These are phyloP conservation scores for Triticum timopheevii DNA, from an alignment of 176 grass and related monocot species.

Conservation along the genomic window DNA sequence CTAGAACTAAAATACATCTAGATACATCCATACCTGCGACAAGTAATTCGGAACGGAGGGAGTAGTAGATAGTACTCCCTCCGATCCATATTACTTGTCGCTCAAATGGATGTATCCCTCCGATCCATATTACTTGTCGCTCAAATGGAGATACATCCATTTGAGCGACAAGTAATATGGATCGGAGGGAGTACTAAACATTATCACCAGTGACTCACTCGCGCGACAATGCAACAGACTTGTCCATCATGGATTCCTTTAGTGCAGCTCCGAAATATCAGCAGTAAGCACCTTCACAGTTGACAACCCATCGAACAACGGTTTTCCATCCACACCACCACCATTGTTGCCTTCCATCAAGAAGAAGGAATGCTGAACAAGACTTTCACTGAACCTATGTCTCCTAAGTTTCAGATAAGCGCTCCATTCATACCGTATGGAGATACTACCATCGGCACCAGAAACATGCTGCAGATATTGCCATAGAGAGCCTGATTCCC, in stretches of 20 bases:
- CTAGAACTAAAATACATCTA: too few species aligned
- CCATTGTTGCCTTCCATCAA: background rate
- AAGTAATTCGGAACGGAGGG: too few species aligned
- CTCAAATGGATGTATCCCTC: too few species aligned
- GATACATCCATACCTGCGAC: too few species aligned
- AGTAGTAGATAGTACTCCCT: too few species aligned
- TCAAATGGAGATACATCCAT: too few species aligned
- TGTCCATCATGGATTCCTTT: background rate
- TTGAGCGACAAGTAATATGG: too few species aligned
- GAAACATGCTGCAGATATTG: background rate
- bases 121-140: too few species aligned
- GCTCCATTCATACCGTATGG: background rate
- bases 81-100: too few species aligned
- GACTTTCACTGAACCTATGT: background rate
- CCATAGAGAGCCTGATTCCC: background rate
- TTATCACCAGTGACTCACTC: background rate
- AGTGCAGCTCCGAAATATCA: background rate
- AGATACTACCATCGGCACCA: background rate
- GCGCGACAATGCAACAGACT: background rate
- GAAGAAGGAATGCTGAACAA: background rate
- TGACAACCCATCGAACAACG: background rate
- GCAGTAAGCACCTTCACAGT: background rate
- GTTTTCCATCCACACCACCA: background rate
- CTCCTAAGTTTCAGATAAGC: background rate
- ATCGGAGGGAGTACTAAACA: background rate